Evolutionary conservation across 495 filamentous ascomycete species (phyloP), one percentile per base, ranked within the genome.

Genomic region (Aspergillus mulundensis): DNA sequence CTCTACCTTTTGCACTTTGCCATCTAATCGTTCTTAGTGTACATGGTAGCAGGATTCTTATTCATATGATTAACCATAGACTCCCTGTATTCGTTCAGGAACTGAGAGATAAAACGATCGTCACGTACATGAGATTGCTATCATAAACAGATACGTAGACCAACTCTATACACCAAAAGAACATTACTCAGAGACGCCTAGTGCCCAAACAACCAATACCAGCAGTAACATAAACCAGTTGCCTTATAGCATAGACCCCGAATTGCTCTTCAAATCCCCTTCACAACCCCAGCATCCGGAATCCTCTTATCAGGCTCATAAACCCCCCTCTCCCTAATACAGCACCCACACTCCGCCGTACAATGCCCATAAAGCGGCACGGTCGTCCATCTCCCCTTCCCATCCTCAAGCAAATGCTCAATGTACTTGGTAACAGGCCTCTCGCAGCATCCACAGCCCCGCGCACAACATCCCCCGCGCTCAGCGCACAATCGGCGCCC

Each of bases 271-370:
- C 12, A 15, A 36, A 11, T 36, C 7, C 24, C 5, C 23, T 46
- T 28, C 1, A 3, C 23, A 12, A 25, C 1, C 8, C 12, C 24
- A 15, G 43, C 23, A 25, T 24, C 21, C 4, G 21, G 42, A 46
- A 46, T 42, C 12, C 12, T 5, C 14, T 15, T 6, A 54, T 54
- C 19, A 16, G 51, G 39, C 2, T 11, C 30, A 34, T 45, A 47
- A 25, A n/a, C 21, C 3, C 18, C 16, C 10, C 28, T 25, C 10
- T 34, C 11, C 1, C 18, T 3, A 38, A 54, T 47, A 46, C 52
- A 54, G 18, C 52, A 54, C 18, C 24, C 41, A 38, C 52, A 47
- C 24, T 47, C 52, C 28, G 1, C 40, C 7, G 52, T 54, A 43
- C 52, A 54, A 38, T 46, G 41, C 1, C 28, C 52, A 46, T 46